Percentiles rank a stretch among this genome's conserved stretches.
Conservation (phyloP, 2,329 filamentous ascomycete genomes). For the Cladosporium austrohemisphaericum region DNA sequence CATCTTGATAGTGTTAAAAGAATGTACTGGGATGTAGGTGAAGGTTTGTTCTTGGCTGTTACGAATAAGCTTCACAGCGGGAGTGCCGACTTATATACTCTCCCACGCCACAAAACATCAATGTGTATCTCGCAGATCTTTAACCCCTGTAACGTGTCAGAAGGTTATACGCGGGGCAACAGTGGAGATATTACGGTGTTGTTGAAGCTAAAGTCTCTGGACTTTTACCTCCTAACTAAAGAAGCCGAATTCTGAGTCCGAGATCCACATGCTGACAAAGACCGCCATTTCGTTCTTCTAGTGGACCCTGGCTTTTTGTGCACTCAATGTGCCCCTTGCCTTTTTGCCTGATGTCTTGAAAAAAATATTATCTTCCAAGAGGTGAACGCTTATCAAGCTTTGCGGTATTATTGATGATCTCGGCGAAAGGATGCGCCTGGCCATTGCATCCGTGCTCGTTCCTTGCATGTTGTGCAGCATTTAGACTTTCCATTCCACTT, state of each 20-base stretch:
- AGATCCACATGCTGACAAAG: slow-evolving; percentile 9
- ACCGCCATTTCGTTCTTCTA: slow-evolving; percentile 9
- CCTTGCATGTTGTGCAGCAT: no score
- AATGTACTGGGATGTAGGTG: not conserved
- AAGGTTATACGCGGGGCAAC: not conserved
- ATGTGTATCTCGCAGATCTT: not conserved
- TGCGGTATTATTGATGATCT: no score
- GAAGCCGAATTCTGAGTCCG: not conserved
- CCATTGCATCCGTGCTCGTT: no score
- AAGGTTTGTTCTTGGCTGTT: not conserved
- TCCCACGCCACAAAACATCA: not conserved
- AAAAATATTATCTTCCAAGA: no score
- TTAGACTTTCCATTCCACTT: no score
- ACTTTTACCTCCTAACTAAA: no score
- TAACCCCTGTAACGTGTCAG: not conserved
- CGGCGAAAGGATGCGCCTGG: no score
- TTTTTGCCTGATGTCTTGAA: no score
- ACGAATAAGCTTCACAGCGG: not conserved
- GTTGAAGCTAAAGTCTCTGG: not conserved
- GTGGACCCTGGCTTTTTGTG: no score
- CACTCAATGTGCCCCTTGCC: no score
- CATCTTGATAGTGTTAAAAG: not conserved
- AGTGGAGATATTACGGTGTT: slow-evolving; percentile 2
- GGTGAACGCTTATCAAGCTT: no score
- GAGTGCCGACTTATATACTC: not conserved